These are phyloP conservation scores for Auriscalpium microsporum DNA, from an alignment of 768 basidiomycete genomes.

Conservation along the genomic window DNA sequence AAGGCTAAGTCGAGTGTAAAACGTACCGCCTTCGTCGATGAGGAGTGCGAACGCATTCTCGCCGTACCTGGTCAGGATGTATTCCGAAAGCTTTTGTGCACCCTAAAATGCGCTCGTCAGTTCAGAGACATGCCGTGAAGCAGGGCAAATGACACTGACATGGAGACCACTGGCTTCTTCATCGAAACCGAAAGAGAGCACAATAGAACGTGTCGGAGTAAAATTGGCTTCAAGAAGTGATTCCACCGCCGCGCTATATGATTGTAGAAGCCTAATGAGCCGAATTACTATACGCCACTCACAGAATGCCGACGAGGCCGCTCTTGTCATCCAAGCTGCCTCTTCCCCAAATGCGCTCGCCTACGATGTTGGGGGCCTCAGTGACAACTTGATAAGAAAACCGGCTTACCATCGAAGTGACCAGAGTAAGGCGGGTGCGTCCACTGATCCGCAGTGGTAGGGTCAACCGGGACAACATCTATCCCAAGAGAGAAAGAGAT, in stretches of 20 bases:
- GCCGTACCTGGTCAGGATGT: conserved; percentile 57
- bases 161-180: conserved; percentile 33
- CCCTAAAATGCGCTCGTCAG: conserved; percentile 31
- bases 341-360: conserved; percentile 26
- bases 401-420: not conserved
- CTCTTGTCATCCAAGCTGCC: conserved; percentile 29
- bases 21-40: conserved; percentile 80
- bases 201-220: conserved; percentile 33
- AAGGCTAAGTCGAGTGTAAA: not conserved
- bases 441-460: no score
- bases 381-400: not conserved
- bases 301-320: conserved; percentile 26
- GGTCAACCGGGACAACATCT: conserved; percentile 28
- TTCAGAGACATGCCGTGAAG: no score
- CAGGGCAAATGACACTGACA: no score
- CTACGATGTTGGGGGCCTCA: not conserved
- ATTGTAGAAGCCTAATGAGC: no score
- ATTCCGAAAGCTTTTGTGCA: conserved; percentile 37
- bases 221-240: conserved; percentile 38
- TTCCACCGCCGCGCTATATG: conserved; percentile 33
- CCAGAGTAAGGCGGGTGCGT: no score
- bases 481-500: not conserved
- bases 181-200: conserved; percentile 41
- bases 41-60: conserved; percentile 65
- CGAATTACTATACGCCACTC: not conserved